phyloP scores from a whole-genome alignment of 306 rosid species.

The Vicia sativa region DNA sequence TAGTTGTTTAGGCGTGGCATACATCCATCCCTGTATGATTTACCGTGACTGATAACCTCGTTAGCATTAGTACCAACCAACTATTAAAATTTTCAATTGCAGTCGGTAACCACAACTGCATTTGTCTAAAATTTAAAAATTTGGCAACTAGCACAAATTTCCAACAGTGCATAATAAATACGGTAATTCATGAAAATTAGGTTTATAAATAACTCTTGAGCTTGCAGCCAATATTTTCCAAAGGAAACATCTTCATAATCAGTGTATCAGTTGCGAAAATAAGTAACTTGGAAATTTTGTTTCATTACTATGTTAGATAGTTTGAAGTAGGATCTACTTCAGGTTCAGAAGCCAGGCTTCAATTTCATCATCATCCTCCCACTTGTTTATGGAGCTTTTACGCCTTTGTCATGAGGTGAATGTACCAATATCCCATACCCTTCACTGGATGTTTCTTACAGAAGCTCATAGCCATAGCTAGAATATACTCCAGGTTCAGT shows the following conservation, averaged over 20 bases:
- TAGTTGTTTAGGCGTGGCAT: background rate
- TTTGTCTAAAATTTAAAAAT: background rate
- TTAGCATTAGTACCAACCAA: conserved; percentile 4
- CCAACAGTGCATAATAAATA: conserved; percentile 4
- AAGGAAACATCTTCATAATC: conserved; percentile 19
- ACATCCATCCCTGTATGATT: background rate
- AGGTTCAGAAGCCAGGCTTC: conserved; percentile 40
- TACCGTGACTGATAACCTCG: background rate
- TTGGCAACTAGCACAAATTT: conserved; percentile 21
- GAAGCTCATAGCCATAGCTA: conserved; percentile 43
- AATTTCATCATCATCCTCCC: conserved; percentile 27
- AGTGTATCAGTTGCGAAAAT: background rate
- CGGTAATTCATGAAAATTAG: background rate
- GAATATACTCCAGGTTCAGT: conserved; percentile 35
- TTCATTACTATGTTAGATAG: conserved; percentile 1
- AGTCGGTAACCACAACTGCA: background rate
- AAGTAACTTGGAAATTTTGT: conserved; percentile 22
- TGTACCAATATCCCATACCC: conserved; percentile 69
- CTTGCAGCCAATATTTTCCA: conserved; percentile 10
- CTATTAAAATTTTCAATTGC: background rate
- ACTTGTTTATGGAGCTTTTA: conserved; percentile 38
- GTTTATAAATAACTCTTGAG: conserved; percentile 19
- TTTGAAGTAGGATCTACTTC: conserved; percentile 29
- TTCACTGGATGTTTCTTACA: conserved; percentile 69
- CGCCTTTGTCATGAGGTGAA: conserved; percentile 64